A percentile compares a stretch with the other conserved stretches of the same genome.
Conservation (phyloP, 345 rosid genomes). For the Gossypium ekmanianum region DNA sequence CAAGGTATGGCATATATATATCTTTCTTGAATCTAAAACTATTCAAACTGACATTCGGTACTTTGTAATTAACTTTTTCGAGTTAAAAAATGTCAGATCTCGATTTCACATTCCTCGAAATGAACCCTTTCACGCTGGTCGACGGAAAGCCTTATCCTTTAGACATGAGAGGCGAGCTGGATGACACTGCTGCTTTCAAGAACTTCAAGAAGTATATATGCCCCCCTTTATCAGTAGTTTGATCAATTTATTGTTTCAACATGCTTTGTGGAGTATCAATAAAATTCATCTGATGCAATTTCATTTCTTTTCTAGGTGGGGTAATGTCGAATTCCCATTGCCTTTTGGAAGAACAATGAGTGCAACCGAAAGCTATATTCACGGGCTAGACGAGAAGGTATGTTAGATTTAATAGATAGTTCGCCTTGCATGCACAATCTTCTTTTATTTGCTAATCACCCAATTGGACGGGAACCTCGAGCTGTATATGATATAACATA, state of each 20-base stretch:
- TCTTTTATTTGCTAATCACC: slow-evolving; percentile 1
- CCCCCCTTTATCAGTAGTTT: slow-evolving; percentile 3
- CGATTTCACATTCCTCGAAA: slow-evolving; percentile 97
- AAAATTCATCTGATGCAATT: slow-evolving; percentile 18
- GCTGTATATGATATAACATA: background rate
- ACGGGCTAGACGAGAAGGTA: slow-evolving; percentile 97
- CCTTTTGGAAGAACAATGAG: slow-evolving; percentile 98
- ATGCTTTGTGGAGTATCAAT: background rate
- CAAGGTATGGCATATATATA: slow-evolving; percentile 47
- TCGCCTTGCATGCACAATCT: background rate
- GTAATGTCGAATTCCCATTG: slow-evolving; percentile 80
- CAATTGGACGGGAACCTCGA: slow-evolving; percentile 4
- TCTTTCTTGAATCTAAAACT: background rate
- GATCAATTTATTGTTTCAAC: background rate
- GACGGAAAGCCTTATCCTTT: slow-evolving; percentile 93
- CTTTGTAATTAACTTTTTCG: slow-evolving; percentile 15
- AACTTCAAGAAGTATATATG: slow-evolving; percentile 79
- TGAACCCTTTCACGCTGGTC: slow-evolving; percentile 94
- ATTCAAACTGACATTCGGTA: slow-evolving; percentile 6
- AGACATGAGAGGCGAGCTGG: slow-evolving; percentile 99
- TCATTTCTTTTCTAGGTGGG: slow-evolving; percentile 62
- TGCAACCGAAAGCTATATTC: slow-evolving; percentile 77
- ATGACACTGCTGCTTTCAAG: slow-evolving; percentile 95
- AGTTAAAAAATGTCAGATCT: slow-evolving; percentile 47
- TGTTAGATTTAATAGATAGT: background rate